These are phyloP conservation scores for Nephelium lappaceum DNA, from an alignment of 345 rosid genomes.

Conservation along the genomic window DNA sequence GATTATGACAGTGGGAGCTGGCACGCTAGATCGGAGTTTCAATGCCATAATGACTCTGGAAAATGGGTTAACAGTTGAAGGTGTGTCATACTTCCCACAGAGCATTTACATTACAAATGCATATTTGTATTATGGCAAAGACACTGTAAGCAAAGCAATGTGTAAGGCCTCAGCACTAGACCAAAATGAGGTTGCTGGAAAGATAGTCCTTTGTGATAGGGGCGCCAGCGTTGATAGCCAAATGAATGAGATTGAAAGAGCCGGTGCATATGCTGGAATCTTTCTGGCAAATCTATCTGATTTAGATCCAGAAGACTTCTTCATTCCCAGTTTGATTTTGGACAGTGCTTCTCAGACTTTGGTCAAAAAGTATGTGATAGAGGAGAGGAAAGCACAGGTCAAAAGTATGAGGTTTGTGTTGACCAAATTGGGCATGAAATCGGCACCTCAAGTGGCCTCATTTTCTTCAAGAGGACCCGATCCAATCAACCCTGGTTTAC, in stretches of 20 bases:
- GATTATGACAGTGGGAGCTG: conserved; percentile 50
- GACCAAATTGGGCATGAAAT: conserved; percentile 31
- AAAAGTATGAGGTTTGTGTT: conserved; percentile 26
- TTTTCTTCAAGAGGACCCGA: conserved; percentile 72
- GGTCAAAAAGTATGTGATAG: conserved; percentile 14
- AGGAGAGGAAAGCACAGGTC: conserved; percentile 20
- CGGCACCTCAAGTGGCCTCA: conserved; percentile 57
- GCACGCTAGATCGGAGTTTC: conserved; percentile 43
- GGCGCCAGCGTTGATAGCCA: conserved; percentile 3
- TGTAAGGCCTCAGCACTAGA: conserved; percentile 25
- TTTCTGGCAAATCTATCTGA: conserved; percentile 7
- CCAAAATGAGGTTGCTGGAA: conserved; percentile 28
- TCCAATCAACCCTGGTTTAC: conserved; percentile 33
- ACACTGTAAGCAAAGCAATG: conserved; percentile 18
- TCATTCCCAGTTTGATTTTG: conserved; percentile 29
- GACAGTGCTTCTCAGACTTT: conserved; percentile 12
- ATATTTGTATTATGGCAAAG: conserved; percentile 28
- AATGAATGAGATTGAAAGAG: conserved; percentile 22
- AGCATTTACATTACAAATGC: conserved; percentile 26
- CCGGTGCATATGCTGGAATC: conserved; percentile 37
- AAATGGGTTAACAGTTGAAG: conserved; percentile 23
- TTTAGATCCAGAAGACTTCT: conserved; percentile 16
- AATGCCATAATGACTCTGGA: conserved; percentile 29
- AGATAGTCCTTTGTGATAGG: conserved; percentile 40
- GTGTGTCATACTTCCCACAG: conserved; percentile 37